phyloP scores from a whole-genome alignment of 2,329 filamentous ascomycete species.

The Emergomyces pasteurianus region DNA sequence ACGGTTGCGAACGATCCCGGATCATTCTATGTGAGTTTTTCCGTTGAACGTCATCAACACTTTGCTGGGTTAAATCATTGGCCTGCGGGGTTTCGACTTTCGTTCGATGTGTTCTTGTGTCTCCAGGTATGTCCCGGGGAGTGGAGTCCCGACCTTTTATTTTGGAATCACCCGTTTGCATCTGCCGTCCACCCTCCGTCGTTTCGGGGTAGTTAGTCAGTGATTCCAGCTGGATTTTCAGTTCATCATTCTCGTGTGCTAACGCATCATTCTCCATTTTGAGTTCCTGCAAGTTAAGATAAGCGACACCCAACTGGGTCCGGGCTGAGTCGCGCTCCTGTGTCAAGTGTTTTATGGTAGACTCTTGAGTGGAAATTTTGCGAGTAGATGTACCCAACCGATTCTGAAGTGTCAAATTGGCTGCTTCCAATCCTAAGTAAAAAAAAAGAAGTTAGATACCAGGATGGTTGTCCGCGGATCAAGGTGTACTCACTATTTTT shows the following conservation, averaged over 20 bases:
- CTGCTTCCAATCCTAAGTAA: conserved; percentile 36
- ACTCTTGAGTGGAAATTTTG: conserved; percentile 42
- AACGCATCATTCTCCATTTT: conserved; percentile 29
- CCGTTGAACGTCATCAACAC: neutral
- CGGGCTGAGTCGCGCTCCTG: conserved; percentile 47
- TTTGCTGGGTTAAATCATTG: neutral
- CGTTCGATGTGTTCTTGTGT: neutral
- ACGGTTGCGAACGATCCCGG: neutral
- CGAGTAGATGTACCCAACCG: conserved; percentile 44
- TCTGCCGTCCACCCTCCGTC: neutral
- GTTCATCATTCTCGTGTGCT: conserved; percentile 26
- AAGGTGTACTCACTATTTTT: conserved; percentile 26
- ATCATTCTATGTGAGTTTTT: neutral
- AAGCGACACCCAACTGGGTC: conserved; percentile 46
- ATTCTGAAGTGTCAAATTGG: conserved; percentile 42
- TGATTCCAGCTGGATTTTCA: conserved; percentile 25
- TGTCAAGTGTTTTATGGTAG: conserved; percentile 42
- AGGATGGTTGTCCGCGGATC: conserved; percentile 18
- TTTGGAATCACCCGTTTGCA: neutral
- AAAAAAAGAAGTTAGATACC: conserved; percentile 13
- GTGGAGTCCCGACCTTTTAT: neutral
- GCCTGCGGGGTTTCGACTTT: neutral
- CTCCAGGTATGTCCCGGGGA: neutral
- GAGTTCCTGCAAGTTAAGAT: conserved; percentile 38
- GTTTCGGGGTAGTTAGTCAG: conserved; percentile 8